A percentile compares a stretch with the other conserved stretches of the same genome.
phyloP scores from a whole-genome alignment of 2,329 filamentous ascomycete species.

The Colletotrichum tropicale region DNA sequence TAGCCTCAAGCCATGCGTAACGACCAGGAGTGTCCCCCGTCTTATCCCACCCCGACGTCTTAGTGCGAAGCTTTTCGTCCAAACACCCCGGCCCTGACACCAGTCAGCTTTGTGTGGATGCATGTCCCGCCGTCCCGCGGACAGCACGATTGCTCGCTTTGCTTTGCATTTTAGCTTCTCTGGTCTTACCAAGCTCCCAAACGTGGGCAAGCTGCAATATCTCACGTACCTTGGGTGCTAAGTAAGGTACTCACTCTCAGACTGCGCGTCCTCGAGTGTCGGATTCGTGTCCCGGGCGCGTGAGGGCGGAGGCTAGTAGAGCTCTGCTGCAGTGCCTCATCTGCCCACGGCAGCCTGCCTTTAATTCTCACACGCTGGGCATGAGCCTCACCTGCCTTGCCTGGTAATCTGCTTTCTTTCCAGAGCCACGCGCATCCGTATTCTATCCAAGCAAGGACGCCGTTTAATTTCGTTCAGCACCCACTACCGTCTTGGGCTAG shows the following conservation, averaged over 20 bases:
- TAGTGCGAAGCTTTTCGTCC: slow-evolving; percentile 5
- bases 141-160: neutral
- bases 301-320: neutral
- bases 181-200: neutral
- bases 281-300: neutral
- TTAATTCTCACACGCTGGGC: neutral
- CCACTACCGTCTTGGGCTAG: neutral
- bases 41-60: neutral
- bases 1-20: slow-evolving; percentile 17
- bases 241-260: neutral
- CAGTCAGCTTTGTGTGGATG: neutral
- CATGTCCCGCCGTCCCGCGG: neutral
- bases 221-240: neutral
- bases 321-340: neutral
- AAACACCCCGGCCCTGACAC: neutral
- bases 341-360: neutral
- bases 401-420: neutral
- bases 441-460: neutral
- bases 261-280: neutral
- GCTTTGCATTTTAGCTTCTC: neutral
- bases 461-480: neutral
- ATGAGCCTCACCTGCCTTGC: neutral
- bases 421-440: neutral
- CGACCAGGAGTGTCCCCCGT: slow-evolving; percentile 3
- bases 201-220: neutral